Evolutionary conservation across 768 basidiomycete genomes (phyloP).

Genomic region (Termitomyces sp.): DNA sequence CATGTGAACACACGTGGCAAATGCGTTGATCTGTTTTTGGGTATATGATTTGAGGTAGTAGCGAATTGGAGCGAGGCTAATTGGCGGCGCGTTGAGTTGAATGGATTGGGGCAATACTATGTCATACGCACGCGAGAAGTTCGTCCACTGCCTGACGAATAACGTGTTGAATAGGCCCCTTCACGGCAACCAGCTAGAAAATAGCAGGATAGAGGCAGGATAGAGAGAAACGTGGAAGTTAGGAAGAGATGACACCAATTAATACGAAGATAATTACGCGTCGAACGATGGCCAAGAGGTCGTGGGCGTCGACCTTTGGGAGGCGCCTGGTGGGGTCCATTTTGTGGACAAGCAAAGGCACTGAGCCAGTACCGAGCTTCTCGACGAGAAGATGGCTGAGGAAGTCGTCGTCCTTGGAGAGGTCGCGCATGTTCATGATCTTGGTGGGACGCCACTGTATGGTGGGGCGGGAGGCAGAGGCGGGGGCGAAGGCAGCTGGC

Average conservation of each 20-base stretch:
- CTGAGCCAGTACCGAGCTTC: slow-evolving; percentile 77
- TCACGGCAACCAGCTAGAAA: slow-evolving; percentile 57
- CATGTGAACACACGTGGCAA: slow-evolving; percentile 74
- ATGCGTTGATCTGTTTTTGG: slow-evolving; percentile 87
- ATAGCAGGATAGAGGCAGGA: slow-evolving; percentile 17
- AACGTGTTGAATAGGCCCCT: slow-evolving; percentile 52
- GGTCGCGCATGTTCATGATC: slow-evolving; percentile 89
- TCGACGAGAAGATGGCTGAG: slow-evolving; percentile 87
- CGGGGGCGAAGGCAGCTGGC: slow-evolving; percentile 26
- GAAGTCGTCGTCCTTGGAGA: slow-evolving; percentile 89
- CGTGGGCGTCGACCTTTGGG: slow-evolving; percentile 69
- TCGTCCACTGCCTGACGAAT: slow-evolving; percentile 76
- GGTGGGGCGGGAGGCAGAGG: slow-evolving; percentile 25
- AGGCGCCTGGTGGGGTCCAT: slow-evolving; percentile 79
- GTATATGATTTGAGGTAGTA: slow-evolving; percentile 75
- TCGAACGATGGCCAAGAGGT: slow-evolving; percentile 71
- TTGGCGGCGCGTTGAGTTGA: slow-evolving; percentile 21
- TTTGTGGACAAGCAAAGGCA: slow-evolving; percentile 86
- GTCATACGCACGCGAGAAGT: slow-evolving; percentile 57
- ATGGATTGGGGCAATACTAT: slow-evolving; percentile 20
- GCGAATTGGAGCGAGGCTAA: slow-evolving; percentile 70
- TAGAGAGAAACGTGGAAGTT: slow-evolving; percentile 20
- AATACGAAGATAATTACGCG: slow-evolving; percentile 54
- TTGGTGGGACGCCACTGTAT: slow-evolving; percentile 78
- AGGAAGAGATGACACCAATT: slow-evolving; percentile 23